Conservation (phyloP, 1,284 basidiomycete species). For the Ustilago shanxiensis region DNA sequence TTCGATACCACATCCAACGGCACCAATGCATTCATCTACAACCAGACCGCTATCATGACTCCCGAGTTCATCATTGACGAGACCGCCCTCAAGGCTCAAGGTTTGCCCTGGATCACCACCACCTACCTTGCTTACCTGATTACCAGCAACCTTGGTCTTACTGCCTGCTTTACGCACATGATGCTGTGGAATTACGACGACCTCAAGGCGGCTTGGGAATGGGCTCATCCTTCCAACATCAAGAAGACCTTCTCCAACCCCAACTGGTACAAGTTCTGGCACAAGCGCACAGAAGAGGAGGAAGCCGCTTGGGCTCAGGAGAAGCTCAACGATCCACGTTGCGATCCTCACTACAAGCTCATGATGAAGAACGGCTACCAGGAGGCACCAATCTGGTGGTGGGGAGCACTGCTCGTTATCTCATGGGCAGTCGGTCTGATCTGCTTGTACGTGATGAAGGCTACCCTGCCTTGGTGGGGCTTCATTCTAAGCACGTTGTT, state of each 20-base stretch:
- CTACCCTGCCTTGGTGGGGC: conserved; percentile 43
- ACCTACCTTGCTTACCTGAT: conserved; percentile 40
- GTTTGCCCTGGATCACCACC: conserved; percentile 32
- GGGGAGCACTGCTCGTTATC: conserved; percentile 19
- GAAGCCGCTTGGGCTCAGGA: conserved; percentile 21
- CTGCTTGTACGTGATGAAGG: conserved; percentile 36
- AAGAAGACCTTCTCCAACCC: conserved; percentile 21
- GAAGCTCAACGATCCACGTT: conserved; percentile 19
- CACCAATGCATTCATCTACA: conserved; percentile 37
- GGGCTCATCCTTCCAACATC: conserved; percentile 28
- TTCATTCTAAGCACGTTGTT: conserved; percentile 30
- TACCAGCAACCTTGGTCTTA: conserved; percentile 39
- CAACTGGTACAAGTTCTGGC: conserved; percentile 39
- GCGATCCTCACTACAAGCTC: conserved; percentile 38
- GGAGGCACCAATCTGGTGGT: conserved; percentile 42
- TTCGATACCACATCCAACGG: conserved; percentile 33
- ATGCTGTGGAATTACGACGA: conserved; percentile 44
- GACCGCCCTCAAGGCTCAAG: conserved; percentile 21
- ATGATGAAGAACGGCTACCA: conserved; percentile 39
- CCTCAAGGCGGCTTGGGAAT: conserved; percentile 39
- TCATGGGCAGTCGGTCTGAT: conserved; percentile 30
- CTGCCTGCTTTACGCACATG: conserved; percentile 45
- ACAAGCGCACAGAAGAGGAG: conserved; percentile 17
- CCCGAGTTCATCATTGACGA: conserved; percentile 36
- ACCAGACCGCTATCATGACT: conserved; percentile 46